Evolutionary conservation across 805 yeast genomes (phyloP).

Genomic region (Phaffomyces antillensis): DNA sequence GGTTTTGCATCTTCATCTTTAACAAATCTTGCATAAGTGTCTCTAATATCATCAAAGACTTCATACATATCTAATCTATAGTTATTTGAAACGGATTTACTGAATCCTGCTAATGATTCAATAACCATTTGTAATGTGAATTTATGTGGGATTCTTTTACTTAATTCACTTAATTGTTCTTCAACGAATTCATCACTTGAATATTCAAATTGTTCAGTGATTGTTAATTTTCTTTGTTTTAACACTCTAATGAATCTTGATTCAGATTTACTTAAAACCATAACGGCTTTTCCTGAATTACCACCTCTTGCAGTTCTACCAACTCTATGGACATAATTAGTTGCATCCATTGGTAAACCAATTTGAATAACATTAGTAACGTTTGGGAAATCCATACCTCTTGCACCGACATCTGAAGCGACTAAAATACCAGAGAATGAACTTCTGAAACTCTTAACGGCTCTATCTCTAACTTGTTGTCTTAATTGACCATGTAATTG

Average conservation of each 20-base stretch:
- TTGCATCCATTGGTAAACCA: constrained; percentile 63
- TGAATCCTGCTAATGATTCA: constrained; percentile 30
- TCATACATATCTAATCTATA: constrained; percentile 27
- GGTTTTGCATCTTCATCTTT: constrained; percentile 15
- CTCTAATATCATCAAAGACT: constrained; percentile 27
- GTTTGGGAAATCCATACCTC: constrained; percentile 93
- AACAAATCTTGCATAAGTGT: constrained; percentile 22
- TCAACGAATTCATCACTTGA: constrained; percentile 30
- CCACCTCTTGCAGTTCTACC: constrained; percentile 98
- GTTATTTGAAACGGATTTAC: constrained; percentile 27
- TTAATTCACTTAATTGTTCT: constrained; percentile 23
- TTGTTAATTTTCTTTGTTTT: constrained; percentile 46
- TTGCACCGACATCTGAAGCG: constrained; percentile 89
- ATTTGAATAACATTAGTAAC: constrained; percentile 82
- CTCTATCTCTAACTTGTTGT: constrained; percentile 59
- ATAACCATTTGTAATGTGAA: constrained; percentile 25
- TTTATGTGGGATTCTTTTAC: constrained; percentile 20
- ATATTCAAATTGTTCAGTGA: constrained; percentile 37
- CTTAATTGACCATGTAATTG: constrained; percentile 69
- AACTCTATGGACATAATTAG: constrained; percentile 86
- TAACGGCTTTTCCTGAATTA: constrained; percentile 59
- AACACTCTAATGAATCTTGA: constrained; percentile 45
- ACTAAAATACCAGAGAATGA: constrained; percentile 51
- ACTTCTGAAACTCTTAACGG: constrained; percentile 47
- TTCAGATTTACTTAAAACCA: constrained; percentile 54